Conservation (phyloP, 495 filamentous ascomycete species). For the Sabuloglossum arenarium region DNA sequence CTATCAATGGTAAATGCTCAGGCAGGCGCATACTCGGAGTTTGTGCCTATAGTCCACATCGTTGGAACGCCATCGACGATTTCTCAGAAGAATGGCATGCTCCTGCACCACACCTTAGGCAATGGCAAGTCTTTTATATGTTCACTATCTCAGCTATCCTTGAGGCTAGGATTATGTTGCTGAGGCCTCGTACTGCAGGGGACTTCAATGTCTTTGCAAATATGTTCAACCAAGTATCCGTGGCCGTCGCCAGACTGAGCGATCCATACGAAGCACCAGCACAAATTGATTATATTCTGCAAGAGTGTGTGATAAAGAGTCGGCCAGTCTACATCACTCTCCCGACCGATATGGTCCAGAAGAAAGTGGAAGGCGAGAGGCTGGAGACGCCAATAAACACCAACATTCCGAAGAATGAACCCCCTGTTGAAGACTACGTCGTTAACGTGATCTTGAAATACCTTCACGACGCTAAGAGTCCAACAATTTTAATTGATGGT, state of each 20-base stretch:
- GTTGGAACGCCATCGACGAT: slow-evolving; percentile 47
- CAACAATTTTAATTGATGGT: slow-evolving; percentile 76
- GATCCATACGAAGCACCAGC: slow-evolving; percentile 44
- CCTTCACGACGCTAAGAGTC: slow-evolving; percentile 52
- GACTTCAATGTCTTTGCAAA: slow-evolving; percentile 18
- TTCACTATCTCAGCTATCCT: neutral
- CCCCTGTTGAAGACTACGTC: slow-evolving; percentile 35
- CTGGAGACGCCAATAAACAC: slow-evolving; percentile 54
- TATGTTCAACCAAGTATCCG: slow-evolving; percentile 29
- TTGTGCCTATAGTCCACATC: slow-evolving; percentile 61
- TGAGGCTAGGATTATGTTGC: neutral
- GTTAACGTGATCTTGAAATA: slow-evolving; percentile 17
- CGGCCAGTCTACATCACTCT: slow-evolving; percentile 55
- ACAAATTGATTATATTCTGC: slow-evolving; percentile 62
- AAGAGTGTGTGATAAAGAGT: slow-evolving; percentile 45
- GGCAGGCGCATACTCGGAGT: slow-evolving; percentile 53
- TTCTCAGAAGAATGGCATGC: slow-evolving; percentile 35
- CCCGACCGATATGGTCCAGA: slow-evolving; percentile 65
- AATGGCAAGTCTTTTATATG: slow-evolving; percentile 26
- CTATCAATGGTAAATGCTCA: slow-evolving; percentile 54
- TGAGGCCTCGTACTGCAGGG: neutral
- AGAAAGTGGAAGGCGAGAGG: slow-evolving; percentile 53
- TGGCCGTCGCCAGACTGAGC: slow-evolving; percentile 44
- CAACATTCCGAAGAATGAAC: slow-evolving; percentile 19
- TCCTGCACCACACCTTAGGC: slow-evolving; percentile 87